Conservation (phyloP, 73 alveolate genomes). For the Breviolum minutum region DNA sequence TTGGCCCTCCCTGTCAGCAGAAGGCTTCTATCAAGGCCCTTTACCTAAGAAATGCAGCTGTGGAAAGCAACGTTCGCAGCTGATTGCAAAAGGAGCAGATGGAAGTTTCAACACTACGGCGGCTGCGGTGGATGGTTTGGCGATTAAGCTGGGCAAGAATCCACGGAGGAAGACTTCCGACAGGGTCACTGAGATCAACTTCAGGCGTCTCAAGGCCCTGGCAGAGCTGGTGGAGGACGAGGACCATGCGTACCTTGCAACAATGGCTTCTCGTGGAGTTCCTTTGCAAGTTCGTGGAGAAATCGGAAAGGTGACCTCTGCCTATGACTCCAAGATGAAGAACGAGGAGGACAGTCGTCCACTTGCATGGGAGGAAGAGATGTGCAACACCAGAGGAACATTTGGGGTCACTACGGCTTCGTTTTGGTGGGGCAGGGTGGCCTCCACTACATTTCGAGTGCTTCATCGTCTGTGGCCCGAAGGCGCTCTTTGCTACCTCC, state of each 20-base stretch:
- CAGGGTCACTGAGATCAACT: background rate
- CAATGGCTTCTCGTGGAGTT: background rate
- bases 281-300: background rate
- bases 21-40: background rate
- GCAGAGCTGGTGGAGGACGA: background rate
- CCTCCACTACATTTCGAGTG: background rate
- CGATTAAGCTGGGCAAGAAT: background rate
- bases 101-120: background rate
- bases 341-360: background rate
- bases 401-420: constrained; percentile 22
- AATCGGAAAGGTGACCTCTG: background rate
- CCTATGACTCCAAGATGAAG: background rate
- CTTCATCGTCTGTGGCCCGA: background rate
- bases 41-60: background rate
- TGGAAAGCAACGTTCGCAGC: background rate
- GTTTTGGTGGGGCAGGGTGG: background rate
- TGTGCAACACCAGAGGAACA: background rate
- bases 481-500: background rate
- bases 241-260: background rate
- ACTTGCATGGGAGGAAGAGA: background rate
- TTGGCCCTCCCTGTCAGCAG: background rate
- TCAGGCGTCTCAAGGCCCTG: background rate
- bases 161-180: background rate
- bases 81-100: background rate
- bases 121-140: background rate